phyloP scores from a whole-genome alignment of 108 stramenopile genomes.

The Hondaea fermentalgiana region DNA sequence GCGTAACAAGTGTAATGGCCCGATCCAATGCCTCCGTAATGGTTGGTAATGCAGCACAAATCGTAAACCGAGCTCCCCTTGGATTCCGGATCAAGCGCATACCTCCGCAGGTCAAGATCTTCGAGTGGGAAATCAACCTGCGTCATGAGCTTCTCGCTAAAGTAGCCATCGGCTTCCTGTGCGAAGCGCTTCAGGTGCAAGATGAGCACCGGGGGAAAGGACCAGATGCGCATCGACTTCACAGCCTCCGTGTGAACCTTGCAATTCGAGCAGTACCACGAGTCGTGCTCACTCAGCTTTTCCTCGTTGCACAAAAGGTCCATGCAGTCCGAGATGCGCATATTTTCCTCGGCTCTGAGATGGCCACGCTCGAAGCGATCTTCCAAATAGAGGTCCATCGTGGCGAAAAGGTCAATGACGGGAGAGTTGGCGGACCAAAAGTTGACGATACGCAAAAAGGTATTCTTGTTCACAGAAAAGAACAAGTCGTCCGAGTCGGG shows the following conservation, averaged over 20 bases:
- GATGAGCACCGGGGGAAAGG: slow-evolving; percentile 82
- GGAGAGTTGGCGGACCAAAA: background rate
- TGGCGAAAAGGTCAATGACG: background rate
- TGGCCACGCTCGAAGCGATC: background rate
- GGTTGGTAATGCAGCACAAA: slow-evolving; percentile 92
- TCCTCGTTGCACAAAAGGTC: slow-evolving; percentile 81
- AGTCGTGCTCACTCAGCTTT: slow-evolving; percentile 84
- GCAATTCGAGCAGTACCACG: slow-evolving; percentile 93
- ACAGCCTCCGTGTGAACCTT: slow-evolving; percentile 79
- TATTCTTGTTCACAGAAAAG: background rate
- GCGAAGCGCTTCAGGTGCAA: slow-evolving; percentile 91
- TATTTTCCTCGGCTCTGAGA: slow-evolving; percentile 30
- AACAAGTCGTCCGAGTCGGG: background rate
- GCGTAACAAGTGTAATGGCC: slow-evolving; percentile 95
- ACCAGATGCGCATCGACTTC: slow-evolving; percentile 85
- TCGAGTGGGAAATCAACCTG: slow-evolving; percentile 82
- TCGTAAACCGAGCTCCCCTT: slow-evolving; percentile 78
- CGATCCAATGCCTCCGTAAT: slow-evolving; percentile 89
- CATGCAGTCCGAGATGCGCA: slow-evolving; percentile 60
- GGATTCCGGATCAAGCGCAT: slow-evolving; percentile 50
- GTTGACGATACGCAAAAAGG: background rate
- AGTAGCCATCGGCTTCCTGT: slow-evolving; percentile 56
- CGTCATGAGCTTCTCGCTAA: slow-evolving; percentile 82
- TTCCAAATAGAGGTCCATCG: background rate
- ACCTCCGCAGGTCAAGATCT: slow-evolving; percentile 71